Evolutionary conservation across 169 alveolate species (phyloP), one percentile per base, ranked within the genome.

Genomic region (Plasmodium gallinaceum): DNA sequence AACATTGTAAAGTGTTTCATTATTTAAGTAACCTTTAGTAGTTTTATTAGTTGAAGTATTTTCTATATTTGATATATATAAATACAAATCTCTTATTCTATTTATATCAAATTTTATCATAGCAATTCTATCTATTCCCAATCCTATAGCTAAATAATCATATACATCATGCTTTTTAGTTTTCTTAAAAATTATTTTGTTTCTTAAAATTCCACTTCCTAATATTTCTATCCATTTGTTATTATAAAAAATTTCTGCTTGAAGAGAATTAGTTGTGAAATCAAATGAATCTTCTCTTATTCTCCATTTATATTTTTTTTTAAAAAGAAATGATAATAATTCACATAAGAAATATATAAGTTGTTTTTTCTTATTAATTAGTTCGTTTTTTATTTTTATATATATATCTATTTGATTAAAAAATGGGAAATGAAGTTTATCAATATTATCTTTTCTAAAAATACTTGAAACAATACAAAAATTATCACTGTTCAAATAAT

Each of bases 141-240:
- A 46, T 16, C 91, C 91, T 45, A 83, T 32, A 61, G 91, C 91
- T 83, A 83, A 43, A 60, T 83, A 83, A 68, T 83, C 91, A 83
- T 62, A 26, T n/a, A 83, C 26, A 68, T 83, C 91, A 54, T 68
- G 68, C 16, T 66, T 60, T 61, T 68, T 83, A 57, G 24, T 54
- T 68, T 83, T 83, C 24, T 68, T 18, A 57, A 83, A 83, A 46
- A 83, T 45, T 5, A 83, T 83, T 83, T 83, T 83, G 10, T 42
- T 42, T 62, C 52, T 83, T 83, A 83, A 83, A n/a, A 83, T 83
- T 52, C 91, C 91, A 83, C 91, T 42, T n/a, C 91, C 91, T 48
- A 83, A 48, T 51, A 83, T 83, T 66, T 83, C 91, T 20, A 83
- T 48, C 91, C 91, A 83, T 83, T 83, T 83, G 46, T 54, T 48